Evolutionary conservation across 192 early-diverging fungal genomes (phyloP).

Genomic region (Entomortierella chlamydospora): DNA sequence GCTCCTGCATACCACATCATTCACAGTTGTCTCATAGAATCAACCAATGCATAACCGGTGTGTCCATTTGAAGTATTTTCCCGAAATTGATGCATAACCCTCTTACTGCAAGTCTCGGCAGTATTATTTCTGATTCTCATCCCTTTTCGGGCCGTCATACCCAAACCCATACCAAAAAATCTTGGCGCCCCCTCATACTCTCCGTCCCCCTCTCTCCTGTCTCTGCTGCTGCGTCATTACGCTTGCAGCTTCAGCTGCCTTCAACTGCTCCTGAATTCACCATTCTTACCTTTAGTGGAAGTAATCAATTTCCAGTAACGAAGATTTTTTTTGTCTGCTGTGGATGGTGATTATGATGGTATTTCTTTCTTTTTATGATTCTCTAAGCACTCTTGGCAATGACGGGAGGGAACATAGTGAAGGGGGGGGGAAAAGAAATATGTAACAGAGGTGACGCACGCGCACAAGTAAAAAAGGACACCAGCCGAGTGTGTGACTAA

Average conservation of each 20-base stretch:
- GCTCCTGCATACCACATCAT: not conserved
- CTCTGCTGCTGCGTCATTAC: too few species aligned
- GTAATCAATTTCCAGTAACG: too few species aligned
- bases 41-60: not conserved
- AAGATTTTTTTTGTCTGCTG: too few species aligned
- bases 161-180: too few species aligned
- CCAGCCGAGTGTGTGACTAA: not conserved
- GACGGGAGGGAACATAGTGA: conserved; percentile 22
- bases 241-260: too few species aligned
- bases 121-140: not conserved
- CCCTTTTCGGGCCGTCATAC: not conserved
- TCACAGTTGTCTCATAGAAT: too few species aligned
- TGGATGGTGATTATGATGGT: not conserved
- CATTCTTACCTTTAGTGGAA: too few species aligned
- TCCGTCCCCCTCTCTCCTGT: too few species aligned
- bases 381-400: conserved; percentile 30
- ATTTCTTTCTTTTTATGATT: conserved; percentile 9
- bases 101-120: not conserved
- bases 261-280: too few species aligned
- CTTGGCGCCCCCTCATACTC: too few species aligned
- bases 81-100: not conserved
- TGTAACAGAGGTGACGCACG: too few species aligned
- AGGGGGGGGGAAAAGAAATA: not conserved
- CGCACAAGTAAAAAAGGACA: too few species aligned
- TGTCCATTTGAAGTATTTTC: not conserved